A percentile compares a stretch with the other conserved stretches of the same genome.
Conservation (phyloP, 2,329 filamentous ascomycete species). For the Venturia aucupariae region DNA sequence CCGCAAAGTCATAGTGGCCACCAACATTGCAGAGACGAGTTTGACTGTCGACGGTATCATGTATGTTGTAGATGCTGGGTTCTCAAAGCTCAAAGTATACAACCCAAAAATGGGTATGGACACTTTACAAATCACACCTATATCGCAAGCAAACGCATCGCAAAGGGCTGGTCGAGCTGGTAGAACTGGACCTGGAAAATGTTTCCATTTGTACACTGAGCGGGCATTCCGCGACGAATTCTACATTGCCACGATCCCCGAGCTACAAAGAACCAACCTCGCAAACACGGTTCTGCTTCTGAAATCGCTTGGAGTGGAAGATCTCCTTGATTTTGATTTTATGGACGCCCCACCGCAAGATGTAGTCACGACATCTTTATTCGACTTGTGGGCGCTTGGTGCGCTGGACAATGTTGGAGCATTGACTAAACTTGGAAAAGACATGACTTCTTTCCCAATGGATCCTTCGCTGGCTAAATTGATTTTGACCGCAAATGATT, state of each 20-base stretch:
- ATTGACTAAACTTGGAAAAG: constrained; percentile 73
- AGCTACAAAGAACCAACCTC: constrained; percentile 94
- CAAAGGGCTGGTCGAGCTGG: constrained; percentile 91
- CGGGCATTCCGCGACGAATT: constrained; percentile 92
- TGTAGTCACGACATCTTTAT: constrained; percentile 92
- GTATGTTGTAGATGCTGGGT: constrained; percentile 95
- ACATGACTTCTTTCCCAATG: constrained; percentile 98
- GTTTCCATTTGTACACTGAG: constrained; percentile 89
- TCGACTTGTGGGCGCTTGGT: constrained; percentile 93
- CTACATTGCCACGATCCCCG: constrained; percentile 93
- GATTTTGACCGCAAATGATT: constrained; percentile 81
- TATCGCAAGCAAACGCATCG: constrained; percentile 91
- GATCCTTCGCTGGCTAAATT: constrained; percentile 92
- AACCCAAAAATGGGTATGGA: constrained; percentile 99
- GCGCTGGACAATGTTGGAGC: constrained; percentile 91
- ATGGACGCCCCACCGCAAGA: constrained; percentile 99
- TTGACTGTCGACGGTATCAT: constrained; percentile 98
- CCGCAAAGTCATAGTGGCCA: constrained; percentile 94
- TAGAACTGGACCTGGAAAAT: constrained; percentile 88
- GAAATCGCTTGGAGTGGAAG: constrained; percentile 89
- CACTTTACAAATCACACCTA: constrained; percentile 92
- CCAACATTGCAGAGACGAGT: constrained; percentile 97
- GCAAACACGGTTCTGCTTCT: constrained; percentile 89
- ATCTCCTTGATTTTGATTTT: constrained; percentile 93
- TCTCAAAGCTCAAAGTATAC: constrained; percentile 96